Base-by-base conservation (phyloP, 2,329 filamentous ascomycete species). In the Aspergillus pseudonomiae region DNA sequence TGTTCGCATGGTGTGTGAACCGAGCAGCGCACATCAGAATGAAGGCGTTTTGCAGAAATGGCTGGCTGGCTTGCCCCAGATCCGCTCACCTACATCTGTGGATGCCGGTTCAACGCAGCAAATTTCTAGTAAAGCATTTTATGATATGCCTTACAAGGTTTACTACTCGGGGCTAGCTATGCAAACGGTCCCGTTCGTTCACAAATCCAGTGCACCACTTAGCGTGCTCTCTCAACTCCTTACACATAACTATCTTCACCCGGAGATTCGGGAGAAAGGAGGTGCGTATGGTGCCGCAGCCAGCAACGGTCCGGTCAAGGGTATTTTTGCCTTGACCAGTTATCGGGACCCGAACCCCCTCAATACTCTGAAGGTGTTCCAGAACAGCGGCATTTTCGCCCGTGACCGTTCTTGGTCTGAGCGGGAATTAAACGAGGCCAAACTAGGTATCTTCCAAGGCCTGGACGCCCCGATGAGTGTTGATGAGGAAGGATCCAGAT, bases 241-340 rank as follows among this genome's bases (percentile, higher is more conserved):
- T 36, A 98, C 94, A 0, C 94, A 99, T 81, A 97, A 97, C 79
- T 92, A 97, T 74, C 84, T 99, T 32, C 95, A 99, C 75, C 94
- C 96, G 70, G 95, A 98, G 78, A 97, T 99, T 68, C 91, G 95
- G 61, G 95, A 99, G 76, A 98, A 98, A 79, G 95, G 95, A 36
- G 95, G 95, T 43, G 95, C 95, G 0, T 99, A 99, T 70, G 95
- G 95, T 52, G 95, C 93, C 26, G 93, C 94, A 16, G 94, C 95
- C 1, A 94, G 93, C 75, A 90, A 91, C 52, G 88, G 89, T 28
- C 87, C 91, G 0, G 81, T 97, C 9, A 90, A 92, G 69, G 94
- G 94, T 28, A 78, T 96, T 1, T 98, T 99, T 71, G 93, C 93
- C 19, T 96, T 97, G 81, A 97, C 96, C 81, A 94, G 92, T 52